These are phyloP conservation scores for Apostasia ramifera DNA, from an alignment of 106 monocot species.

Conservation along the genomic window DNA sequence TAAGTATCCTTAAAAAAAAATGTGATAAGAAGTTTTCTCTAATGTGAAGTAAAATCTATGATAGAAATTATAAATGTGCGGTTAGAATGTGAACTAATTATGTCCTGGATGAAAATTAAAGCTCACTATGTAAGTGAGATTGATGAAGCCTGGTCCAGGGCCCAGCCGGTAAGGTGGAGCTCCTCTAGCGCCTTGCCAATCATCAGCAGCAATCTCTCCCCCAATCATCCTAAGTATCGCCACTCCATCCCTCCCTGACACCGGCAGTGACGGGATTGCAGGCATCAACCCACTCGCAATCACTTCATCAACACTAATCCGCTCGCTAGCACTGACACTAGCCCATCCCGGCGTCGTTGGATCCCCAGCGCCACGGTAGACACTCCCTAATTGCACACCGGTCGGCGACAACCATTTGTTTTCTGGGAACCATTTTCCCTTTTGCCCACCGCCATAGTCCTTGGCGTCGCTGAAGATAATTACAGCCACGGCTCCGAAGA, in stretches of 20 bases:
- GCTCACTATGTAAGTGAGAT: constrained; percentile 39
- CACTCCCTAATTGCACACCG: constrained; percentile 64
- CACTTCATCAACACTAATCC: constrained; percentile 32
- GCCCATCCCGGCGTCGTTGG: constrained; percentile 76
- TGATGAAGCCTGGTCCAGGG: constrained; percentile 44
- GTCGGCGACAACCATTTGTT: constrained; percentile 53
- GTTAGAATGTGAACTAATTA: too few species aligned
- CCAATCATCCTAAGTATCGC: constrained; percentile 30
- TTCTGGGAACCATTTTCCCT: constrained; percentile 25
- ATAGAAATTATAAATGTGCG: too few species aligned
- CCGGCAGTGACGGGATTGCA: constrained; percentile 52
- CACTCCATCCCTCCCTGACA: constrained; percentile 52
- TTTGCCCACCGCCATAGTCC: constrained; percentile 41
- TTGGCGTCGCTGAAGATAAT: constrained; percentile 47
- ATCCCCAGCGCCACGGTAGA: constrained; percentile 43
- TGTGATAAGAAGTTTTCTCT: too few species aligned
- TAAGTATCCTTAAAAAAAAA: too few species aligned
- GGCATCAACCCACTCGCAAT: constrained; percentile 23
- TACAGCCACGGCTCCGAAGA: constrained; percentile 45
- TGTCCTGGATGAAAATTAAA: not conserved
- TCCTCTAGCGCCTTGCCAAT: constrained; percentile 50
- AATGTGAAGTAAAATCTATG: too few species aligned
- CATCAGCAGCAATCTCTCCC: constrained; percentile 33
- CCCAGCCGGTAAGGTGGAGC: constrained; percentile 28
- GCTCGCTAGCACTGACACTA: constrained; percentile 39